Conservation (phyloP, 495 filamentous ascomycete species). For the Bacidia gigantensis region DNA sequence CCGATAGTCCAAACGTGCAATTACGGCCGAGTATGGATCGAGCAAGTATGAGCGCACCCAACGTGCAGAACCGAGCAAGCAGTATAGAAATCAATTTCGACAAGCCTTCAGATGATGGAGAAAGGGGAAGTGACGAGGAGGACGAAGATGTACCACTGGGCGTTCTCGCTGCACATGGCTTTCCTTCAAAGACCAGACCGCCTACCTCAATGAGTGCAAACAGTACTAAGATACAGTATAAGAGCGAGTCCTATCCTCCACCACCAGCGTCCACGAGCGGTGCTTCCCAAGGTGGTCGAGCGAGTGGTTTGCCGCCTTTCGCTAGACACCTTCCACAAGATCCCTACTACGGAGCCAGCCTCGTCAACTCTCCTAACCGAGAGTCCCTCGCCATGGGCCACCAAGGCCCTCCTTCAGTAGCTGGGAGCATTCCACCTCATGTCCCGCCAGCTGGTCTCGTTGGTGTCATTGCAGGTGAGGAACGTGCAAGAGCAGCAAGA, state of each 20-base stretch:
- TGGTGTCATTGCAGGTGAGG: conserved; percentile 80
- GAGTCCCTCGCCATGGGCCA: conserved; percentile 59
- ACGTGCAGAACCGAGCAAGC: conserved; percentile 25
- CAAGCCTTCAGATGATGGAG: conserved; percentile 26
- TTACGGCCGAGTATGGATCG: conserved; percentile 29
- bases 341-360: conserved; percentile 72
- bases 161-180: conserved; percentile 83
- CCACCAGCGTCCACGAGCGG: conserved; percentile 31
- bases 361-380: conserved; percentile 60
- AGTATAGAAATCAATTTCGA: conserved; percentile 22
- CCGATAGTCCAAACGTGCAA: conserved; percentile 21
- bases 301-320: conserved; percentile 59
- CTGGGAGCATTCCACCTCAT: conserved; percentile 36
- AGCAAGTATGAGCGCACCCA: conserved; percentile 33
- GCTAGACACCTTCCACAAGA: conserved; percentile 77
- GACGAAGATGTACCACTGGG: conserved; percentile 82
- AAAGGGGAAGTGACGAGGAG: conserved; percentile 51
- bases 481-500: conserved; percentile 61
- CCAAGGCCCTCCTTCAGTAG: conserved; percentile 41
- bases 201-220: conserved; percentile 55
- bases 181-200: conserved; percentile 69
- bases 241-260: conserved; percentile 21
- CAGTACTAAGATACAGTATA: conserved; percentile 13
- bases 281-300: conserved; percentile 28
- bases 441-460: conserved; percentile 61